Evolutionary conservation across 495 filamentous ascomycete genomes (phyloP), one percentile per base, ranked within the genome.

Genomic region (Penicillium egyptiacum): DNA sequence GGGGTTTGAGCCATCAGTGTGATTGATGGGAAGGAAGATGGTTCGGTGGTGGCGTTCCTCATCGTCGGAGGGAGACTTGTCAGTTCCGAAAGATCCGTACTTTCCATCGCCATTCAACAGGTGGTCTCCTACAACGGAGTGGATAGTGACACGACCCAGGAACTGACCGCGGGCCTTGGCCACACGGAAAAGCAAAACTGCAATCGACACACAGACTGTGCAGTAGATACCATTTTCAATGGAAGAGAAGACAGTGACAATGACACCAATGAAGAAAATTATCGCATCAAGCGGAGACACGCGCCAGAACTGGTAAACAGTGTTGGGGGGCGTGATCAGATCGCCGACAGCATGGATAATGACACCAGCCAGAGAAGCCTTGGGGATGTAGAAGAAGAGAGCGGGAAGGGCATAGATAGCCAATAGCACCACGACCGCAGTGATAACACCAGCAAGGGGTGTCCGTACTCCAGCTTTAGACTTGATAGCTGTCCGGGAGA

Each of bases 311-410:
- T 94, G 89, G 73, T 97, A 98, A 7, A 98, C 80, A 1, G 88
- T 91, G 67, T 96, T 93, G 7, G 95, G 94, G 2, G 93, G 84
- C 0, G 95, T 97, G 73, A 98, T 93, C 47, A 98, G 71, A 64
- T 98, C 94, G 55, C 91, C 90, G 22, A 98, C 94, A 20, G 95
- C 94, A 67, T 98, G 94, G 67, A 98, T 98, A 61, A 98, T 98
- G 68, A 98, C 91, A 46, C 86, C 94, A 8, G 95, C 81, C n/a
- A 98, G 83, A 6, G 84, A 80, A 3, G 94, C 86, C 57, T 82
- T 88, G 3, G 94, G 91, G 61, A 98, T 97, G 73, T 91, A 98
- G 78, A 83, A 98, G 82, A 98, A 98, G 37, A 98, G 85, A 6
- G 89, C 86, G 4, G 95, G 86, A 17, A 98, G 79, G 17, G 90